phyloP scores from a whole-genome alignment of 2,329 filamentous ascomycete species.

The Aspergillus luchuensis region DNA sequence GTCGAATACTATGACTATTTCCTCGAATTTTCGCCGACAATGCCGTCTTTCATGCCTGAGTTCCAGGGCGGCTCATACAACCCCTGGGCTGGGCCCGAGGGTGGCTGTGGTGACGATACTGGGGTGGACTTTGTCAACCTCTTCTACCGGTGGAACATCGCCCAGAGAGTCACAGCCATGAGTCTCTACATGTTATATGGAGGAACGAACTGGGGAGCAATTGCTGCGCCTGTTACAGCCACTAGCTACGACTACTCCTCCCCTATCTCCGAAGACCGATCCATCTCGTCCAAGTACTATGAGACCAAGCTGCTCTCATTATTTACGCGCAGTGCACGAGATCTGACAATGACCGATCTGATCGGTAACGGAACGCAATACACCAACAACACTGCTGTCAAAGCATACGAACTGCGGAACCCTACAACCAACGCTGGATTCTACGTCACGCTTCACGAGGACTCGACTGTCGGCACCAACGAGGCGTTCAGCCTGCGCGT shows the following conservation, averaged over 20 bases:
- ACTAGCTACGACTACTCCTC: constrained; percentile 67
- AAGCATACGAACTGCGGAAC: constrained; percentile 60
- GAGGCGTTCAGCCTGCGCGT: constrained; percentile 59
- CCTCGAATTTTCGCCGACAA: constrained; percentile 43
- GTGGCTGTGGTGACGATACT: constrained; percentile 56
- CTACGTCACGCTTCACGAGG: constrained; percentile 60
- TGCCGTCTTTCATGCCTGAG: constrained; percentile 59
- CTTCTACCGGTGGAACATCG: constrained; percentile 65
- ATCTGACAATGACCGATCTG: constrained; percentile 59
- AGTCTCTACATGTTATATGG: constrained; percentile 68
- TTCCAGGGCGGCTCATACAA: constrained; percentile 64
- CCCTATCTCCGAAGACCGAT: constrained; percentile 61
- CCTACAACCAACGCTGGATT: constrained; percentile 60
- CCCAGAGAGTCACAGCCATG: constrained; percentile 60
- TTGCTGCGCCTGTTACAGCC: constrained; percentile 60
- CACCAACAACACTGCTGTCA: constrained; percentile 55
- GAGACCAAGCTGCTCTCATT: constrained; percentile 64
- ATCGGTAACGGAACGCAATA: constrained; percentile 52
- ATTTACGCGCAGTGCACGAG: constrained; percentile 61
- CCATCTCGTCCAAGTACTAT: constrained; percentile 61
- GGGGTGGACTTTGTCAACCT: constrained; percentile 64
- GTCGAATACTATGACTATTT: constrained; percentile 54
- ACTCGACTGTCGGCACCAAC: constrained; percentile 54
- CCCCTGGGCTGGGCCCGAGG: constrained; percentile 63
- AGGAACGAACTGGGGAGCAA: constrained; percentile 65